phyloP scores from a whole-genome alignment of 2,329 filamentous ascomycete genomes.

The Aspergillus sp. region DNA sequence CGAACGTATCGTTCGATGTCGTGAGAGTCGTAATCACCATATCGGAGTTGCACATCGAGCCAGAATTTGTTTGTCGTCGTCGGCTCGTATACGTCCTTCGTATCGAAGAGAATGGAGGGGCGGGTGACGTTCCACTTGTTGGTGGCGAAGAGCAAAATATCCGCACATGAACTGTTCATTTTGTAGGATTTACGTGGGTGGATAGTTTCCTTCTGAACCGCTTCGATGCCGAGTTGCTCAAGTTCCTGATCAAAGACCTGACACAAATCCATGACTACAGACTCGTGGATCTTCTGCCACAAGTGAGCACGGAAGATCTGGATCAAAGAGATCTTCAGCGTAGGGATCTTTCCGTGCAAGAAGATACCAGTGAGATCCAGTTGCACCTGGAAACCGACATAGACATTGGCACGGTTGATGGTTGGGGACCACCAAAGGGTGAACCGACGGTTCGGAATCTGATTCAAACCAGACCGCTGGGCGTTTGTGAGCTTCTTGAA shows the following conservation, averaged over 20 bases:
- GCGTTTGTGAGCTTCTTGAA: constrained; percentile 99
- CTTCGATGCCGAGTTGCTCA: constrained; percentile 93
- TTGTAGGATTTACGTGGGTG: constrained; percentile 99
- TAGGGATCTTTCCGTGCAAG: constrained; percentile 98
- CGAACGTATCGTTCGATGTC: constrained; percentile 97
- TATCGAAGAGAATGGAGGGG: constrained; percentile 91
- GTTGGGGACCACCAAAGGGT: constrained; percentile 96
- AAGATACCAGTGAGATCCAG: constrained; percentile 98
- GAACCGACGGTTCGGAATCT: constrained; percentile 98
- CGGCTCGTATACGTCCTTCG: constrained; percentile 89
- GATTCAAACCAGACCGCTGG: constrained; percentile 92
- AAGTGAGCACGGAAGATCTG: constrained; percentile 99
- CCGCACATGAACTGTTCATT: constrained; percentile 99
- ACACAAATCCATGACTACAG: constrained; percentile 97
- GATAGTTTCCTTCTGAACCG: constrained; percentile 98
- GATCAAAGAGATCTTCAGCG: constrained; percentile 94
- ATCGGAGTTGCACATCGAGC: constrained; percentile 94
- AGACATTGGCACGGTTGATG: constrained; percentile 94
- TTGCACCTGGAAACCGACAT: constrained; percentile 99
- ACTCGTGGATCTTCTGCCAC: constrained; percentile 99
- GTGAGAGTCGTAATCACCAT: constrained; percentile 98
- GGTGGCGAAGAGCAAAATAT: constrained; percentile 93
- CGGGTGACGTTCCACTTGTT: constrained; percentile 99
- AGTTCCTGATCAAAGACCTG: constrained; percentile 98
- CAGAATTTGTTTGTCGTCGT: constrained; percentile 99